Evolutionary conservation across 495 filamentous ascomycete genomes (phyloP).

Genomic region (Aspergillus baeticus): DNA sequence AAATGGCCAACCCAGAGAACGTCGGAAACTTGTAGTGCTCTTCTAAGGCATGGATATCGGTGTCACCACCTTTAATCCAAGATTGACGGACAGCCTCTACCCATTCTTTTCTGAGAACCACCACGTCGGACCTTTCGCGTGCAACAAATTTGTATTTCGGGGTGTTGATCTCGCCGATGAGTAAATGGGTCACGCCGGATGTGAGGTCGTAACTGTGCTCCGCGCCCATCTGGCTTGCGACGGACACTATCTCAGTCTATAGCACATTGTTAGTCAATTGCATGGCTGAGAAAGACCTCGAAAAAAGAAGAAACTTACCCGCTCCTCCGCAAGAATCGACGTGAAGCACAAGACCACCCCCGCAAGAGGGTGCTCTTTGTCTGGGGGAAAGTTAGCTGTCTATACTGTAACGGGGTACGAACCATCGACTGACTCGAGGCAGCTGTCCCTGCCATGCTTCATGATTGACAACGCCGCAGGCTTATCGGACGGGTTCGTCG

Average conservation of each 20-base stretch:
- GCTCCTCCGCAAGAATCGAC: conserved; percentile 73
- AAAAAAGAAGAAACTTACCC: conserved; percentile 52
- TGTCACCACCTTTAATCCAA: conserved; percentile 81
- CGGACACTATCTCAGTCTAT: conserved; percentile 67
- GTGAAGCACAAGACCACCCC: conserved; percentile 92
- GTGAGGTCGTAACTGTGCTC: conserved; percentile 87
- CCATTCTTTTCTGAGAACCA: conserved; percentile 75
- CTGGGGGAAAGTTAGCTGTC: conserved; percentile 23
- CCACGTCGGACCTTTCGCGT: conserved; percentile 80
- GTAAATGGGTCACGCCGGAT: conserved; percentile 89
- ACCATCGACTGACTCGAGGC: conserved; percentile 36
- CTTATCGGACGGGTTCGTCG: not conserved
- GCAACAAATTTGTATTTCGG: conserved; percentile 96
- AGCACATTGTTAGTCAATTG: not conserved
- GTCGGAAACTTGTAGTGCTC: conserved; percentile 57
- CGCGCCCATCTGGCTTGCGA: conserved; percentile 82
- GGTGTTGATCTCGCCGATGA: conserved; percentile 84
- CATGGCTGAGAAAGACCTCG: not conserved
- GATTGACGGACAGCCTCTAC: conserved; percentile 75
- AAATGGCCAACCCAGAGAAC: conserved; percentile 68
- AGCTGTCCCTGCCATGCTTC: conserved; percentile 43
- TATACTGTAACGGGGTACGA: not conserved
- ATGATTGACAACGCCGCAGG: conserved; percentile 26
- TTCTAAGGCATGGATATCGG: conserved; percentile 69
- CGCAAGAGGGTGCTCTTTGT: conserved; percentile 64